Conservation (phyloP, 495 filamentous ascomycete species). For the Hypomontagnella submonticulosa region DNA sequence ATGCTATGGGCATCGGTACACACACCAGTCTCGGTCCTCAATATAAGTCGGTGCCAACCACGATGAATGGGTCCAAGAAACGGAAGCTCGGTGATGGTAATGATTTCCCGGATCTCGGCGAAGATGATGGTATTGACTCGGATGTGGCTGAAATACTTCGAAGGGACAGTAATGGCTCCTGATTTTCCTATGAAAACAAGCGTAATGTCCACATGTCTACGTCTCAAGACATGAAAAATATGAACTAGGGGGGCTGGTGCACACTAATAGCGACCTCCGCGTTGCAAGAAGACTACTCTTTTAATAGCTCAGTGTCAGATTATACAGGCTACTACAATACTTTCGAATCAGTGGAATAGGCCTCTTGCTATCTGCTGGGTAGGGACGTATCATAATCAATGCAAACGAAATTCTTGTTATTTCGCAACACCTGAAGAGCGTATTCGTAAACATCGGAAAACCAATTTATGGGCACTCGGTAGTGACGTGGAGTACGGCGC, state of each 20-base stretch:
- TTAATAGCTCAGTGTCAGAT: neutral
- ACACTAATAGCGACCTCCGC: conserved; percentile 10
- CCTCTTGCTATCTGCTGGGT: conserved; percentile 1
- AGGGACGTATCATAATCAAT: conserved; percentile 1
- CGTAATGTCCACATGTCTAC: neutral
- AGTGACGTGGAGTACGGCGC: too few species aligned
- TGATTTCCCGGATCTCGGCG: conserved; percentile 75
- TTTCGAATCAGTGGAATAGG: neutral
- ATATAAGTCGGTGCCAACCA: conserved; percentile 57
- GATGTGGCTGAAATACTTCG: conserved; percentile 85
- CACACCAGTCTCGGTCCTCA: conserved; percentile 62
- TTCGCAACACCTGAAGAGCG: too few species aligned
- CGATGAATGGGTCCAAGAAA: conserved; percentile 69
- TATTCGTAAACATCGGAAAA: too few species aligned
- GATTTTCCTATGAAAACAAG: neutral
- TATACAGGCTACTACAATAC: neutral
- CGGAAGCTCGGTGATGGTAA: conserved; percentile 73
- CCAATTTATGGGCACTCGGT: too few species aligned
- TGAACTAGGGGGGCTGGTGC: conserved; percentile 1
- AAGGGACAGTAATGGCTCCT: conserved; percentile 53
- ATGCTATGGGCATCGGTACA: conserved; percentile 60
- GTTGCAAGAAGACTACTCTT: neutral
- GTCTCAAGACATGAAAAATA: neutral
- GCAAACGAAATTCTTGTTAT: too few species aligned
- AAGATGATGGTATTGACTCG: conserved; percentile 78